Base-by-base conservation (phyloP, 768 basidiomycete genomes). In the Pholiota microspora region DNA sequence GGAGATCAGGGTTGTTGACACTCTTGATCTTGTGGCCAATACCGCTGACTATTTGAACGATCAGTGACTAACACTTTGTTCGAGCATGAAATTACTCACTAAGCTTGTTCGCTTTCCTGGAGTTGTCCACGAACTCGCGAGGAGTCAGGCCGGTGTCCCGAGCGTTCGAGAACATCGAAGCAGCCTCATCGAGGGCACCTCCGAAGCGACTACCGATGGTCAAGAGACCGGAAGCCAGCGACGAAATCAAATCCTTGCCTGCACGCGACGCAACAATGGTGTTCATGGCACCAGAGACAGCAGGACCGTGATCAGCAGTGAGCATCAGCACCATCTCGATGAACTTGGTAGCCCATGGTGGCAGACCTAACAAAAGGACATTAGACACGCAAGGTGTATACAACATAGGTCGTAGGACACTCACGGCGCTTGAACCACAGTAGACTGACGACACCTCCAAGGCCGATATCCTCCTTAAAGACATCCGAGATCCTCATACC, bases 1-100 rank as follows among this genome's bases (percentile, higher is more conserved):
- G 90, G 44, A 92, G 79, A 79, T 94, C 92, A 45, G 92, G 93
- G 83, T 95, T 95, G 75, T 92, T 94, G 60, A 94, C 91, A 61
- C 89, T 93, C 86, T 99, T 99, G 81, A 99, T 97, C 84, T 98
- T 98, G 86, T 99, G 96, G 44, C 96, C 96, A 62, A 99, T 99
- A 79, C 96, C 96, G 61, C 87, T 89, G 79, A 98, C 89, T 90
- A 59, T 31, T 50, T 45, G 34, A 24, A 7, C 38, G 1, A 27
- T 60, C 3, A 42, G 53, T 27, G 56, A 44, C 51, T 25, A 36
- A 32, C 27, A 7, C 53, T 32, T 52, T 52, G 59, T 60, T 25
- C 45, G 25, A 51, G 34, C 18, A 54, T 42, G 25, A 51, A 35
- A 21, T 7, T 18, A 82, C 86, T 57, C 62, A 89, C 89, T 96